Conservation (phyloP, 2,329 filamentous ascomycete genomes). For the Colletotrichum spinosum region DNA sequence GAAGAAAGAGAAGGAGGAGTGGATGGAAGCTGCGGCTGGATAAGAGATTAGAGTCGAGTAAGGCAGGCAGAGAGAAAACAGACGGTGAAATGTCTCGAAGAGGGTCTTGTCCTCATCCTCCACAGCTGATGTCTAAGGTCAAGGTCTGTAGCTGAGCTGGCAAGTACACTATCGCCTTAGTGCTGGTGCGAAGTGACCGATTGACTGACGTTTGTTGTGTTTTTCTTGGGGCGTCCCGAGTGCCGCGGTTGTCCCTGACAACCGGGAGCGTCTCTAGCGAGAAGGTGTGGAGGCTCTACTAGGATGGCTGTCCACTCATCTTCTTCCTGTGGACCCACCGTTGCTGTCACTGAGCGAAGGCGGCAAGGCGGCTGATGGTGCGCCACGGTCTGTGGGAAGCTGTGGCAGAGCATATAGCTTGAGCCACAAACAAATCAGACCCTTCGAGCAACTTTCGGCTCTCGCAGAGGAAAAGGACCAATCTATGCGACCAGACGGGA, state of each 20-base stretch:
- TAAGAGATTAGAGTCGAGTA: constrained; percentile 27
- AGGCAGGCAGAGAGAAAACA: background rate
- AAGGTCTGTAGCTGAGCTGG: no score
- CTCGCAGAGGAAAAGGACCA: no score
- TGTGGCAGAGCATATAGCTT: background rate
- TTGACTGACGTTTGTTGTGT: constrained; percentile 39
- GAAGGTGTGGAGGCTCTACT: background rate
- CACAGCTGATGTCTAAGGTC: background rate
- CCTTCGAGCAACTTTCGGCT: no score
- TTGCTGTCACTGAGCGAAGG: background rate
- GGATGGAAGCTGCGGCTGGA: constrained; percentile 33
- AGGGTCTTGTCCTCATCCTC: constrained; percentile 8
- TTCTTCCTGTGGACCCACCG: background rate
- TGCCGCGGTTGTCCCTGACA: constrained; percentile 34
- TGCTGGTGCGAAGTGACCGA: background rate
- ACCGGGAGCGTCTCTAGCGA: constrained; percentile 38
- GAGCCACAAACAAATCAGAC: constrained; percentile 32
- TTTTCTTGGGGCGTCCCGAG: constrained; percentile 5
- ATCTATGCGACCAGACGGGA: no score
- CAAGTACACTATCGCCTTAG: background rate
- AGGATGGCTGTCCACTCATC: background rate
- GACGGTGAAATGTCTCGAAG: constrained; percentile 25
- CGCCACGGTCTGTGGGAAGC: constrained; percentile 10
- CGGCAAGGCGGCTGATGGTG: background rate
- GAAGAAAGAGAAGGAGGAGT: constrained; percentile 8